Percentiles rank a stretch among this genome's conserved stretches.
Conservation (phyloP, 2,329 filamentous ascomycete genomes). For the Fusarium xylarioides region DNA sequence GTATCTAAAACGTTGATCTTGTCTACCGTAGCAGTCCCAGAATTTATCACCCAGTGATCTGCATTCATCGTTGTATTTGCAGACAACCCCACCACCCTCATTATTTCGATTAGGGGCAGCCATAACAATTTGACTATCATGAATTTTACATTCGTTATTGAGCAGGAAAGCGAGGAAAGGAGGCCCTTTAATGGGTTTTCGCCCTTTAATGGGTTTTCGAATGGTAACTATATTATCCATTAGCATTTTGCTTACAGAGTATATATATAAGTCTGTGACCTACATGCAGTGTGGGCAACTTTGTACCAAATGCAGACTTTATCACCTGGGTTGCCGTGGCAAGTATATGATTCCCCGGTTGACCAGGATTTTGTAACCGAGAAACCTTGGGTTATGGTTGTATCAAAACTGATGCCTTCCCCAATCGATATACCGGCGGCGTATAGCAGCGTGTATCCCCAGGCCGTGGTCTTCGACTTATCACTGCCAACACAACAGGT, state of each 20-base stretch:
- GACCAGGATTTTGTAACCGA: fast-evolving
- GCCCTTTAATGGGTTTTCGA: background rate
- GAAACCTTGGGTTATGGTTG: too few species aligned
- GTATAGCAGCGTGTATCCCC: too few species aligned
- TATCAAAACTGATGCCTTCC: too few species aligned
- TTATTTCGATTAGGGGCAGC: fast-evolving
- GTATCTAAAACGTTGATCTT: fast-evolving
- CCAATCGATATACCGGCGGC: too few species aligned
- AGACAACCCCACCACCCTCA: fast-evolving
- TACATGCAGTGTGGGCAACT: background rate
- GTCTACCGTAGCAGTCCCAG: background rate
- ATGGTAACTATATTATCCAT: fast-evolving
- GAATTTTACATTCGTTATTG: too few species aligned
- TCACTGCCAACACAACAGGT: background rate
- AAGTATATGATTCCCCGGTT: background rate
- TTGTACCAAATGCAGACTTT: background rate
- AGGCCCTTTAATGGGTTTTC: too few species aligned
- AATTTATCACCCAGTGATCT: fast-evolving
- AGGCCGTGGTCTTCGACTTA: too few species aligned
- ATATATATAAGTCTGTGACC: background rate
- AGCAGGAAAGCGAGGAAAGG: too few species aligned
- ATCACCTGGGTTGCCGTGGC: fast-evolving
- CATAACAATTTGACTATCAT: fast-evolving
- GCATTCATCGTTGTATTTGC: fast-evolving
- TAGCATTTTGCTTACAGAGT: fast-evolving